Evolutionary conservation across 768 basidiomycete species (phyloP), one percentile per base, ranked within the genome.

Genomic region (Boletus vermiculosoides): DNA sequence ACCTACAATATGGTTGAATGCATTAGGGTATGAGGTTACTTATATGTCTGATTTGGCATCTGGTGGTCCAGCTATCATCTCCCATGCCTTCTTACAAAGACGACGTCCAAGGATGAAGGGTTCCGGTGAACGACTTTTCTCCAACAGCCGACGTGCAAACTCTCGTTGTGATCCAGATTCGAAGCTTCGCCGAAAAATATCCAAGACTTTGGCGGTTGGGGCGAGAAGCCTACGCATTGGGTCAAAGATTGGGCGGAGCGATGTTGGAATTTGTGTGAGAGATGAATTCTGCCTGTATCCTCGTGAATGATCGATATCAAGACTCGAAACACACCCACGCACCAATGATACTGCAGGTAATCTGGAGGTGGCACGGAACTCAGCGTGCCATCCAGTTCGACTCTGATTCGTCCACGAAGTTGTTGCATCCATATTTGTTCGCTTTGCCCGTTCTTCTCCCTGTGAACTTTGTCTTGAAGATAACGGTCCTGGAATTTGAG

Each of bases 41-140:
- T 56, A 69, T 53, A 68, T 59, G 36, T 69, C 66, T 56, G 62
- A 42, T 50, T 66, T 58, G 42, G 66, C 66, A 30, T 66, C 68
- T 49, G 68, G 66, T 41, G 68, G 68, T 18, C 68, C 69, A 28
- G 70, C 65, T 55, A 70, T 69, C 56, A 71, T 68, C 63, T 74
- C 70, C 77, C 76, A 77, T 67, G 75, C 73, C 60, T 71, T 70
- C 56, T 68, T 66, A 59, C 70, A 70, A 6, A 73, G 73, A n/a
- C 71, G 76, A n/a, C 69, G 66, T 13, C 73, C 77, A 9, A 80
- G 71, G 46, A 67, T 61, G 45, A 71, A 82, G 0, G 89, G 89
- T 52, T 89, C 85, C 13, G 77, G 76, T 1, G 83, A 81, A 71
- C 74, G 77, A 18, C 86, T 81, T 66, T 86, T 89, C 65, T 86